Percentiles rank a stretch among this genome's conserved stretches.
phyloP scores from a whole-genome alignment of 192 early-diverging fungal species.

The Rhizophagus clarus region DNA sequence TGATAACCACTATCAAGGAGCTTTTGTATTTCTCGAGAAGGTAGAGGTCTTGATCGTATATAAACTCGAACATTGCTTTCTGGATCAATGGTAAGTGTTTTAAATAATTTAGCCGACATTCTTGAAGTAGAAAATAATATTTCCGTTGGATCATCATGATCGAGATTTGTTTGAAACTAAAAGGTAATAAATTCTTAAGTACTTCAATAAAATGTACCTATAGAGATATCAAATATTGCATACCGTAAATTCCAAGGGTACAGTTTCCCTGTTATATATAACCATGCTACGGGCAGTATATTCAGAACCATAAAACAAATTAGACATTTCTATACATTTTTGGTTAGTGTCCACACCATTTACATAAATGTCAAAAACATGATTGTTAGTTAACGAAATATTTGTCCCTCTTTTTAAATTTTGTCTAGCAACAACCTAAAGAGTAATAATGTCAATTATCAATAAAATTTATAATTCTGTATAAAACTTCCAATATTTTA shows the following conservation, averaged over 20 bases:
- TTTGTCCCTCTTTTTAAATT: conserved; percentile 44
- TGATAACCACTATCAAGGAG: conserved; percentile 45
- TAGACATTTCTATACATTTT: conserved; percentile 65
- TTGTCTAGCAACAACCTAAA: conserved; percentile 50
- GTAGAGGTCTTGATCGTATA: conserved; percentile 60
- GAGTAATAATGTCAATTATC: not conserved
- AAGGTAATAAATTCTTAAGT: not conserved
- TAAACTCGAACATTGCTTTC: conserved; percentile 68
- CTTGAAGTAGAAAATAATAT: conserved; percentile 77
- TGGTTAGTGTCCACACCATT: conserved; percentile 61
- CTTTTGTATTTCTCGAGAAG: conserved; percentile 44
- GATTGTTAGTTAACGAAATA: conserved; percentile 44
- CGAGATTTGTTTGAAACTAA: conserved; percentile 65
- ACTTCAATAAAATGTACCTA: not conserved
- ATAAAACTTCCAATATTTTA: not conserved
- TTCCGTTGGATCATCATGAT: conserved; percentile 64
- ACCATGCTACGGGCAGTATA: conserved; percentile 73
- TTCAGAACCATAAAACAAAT: conserved; percentile 72
- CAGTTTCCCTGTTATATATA: conserved; percentile 71
- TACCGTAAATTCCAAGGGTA: conserved; percentile 78
- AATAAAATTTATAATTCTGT: not conserved
- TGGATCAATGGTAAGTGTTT: conserved; percentile 66
- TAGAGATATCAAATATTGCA: not conserved
- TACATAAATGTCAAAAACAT: conserved; percentile 76
- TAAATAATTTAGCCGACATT: conserved; percentile 71